Evolutionary conservation across 768 basidiomycete species (phyloP).

Genomic region (Boletus sp.): DNA sequence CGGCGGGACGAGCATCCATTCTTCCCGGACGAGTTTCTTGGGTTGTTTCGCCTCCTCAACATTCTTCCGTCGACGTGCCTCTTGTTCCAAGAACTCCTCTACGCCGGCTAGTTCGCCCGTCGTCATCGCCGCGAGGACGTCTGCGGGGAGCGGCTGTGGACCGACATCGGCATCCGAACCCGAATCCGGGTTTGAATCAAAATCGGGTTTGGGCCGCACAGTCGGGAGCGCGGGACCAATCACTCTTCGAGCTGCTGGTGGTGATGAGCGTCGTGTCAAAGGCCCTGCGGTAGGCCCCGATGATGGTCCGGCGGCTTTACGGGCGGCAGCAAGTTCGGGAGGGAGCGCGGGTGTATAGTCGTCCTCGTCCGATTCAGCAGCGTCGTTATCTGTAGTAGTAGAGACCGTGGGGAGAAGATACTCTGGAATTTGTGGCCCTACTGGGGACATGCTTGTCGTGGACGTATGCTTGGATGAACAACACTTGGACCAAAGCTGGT

Average conservation of each 20-base stretch:
- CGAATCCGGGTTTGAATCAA: conserved; percentile 46
- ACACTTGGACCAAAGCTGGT: not conserved
- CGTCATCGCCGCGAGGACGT: conserved; percentile 23
- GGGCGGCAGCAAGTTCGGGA: conserved; percentile 57
- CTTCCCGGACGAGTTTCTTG: conserved; percentile 78
- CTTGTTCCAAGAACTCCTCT: conserved; percentile 78
- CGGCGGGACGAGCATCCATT: conserved; percentile 98
- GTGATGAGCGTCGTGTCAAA: conserved; percentile 14
- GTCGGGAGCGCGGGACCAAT: conserved; percentile 55
- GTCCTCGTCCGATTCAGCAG: conserved; percentile 47
- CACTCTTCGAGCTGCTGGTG: conserved; percentile 31
- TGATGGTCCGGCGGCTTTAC: conserved; percentile 32
- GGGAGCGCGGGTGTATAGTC: conserved; percentile 73
- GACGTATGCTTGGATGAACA: not conserved
- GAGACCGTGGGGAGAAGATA: conserved; percentile 36
- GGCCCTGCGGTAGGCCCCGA: conserved; percentile 19
- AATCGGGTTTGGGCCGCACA: conserved; percentile 28
- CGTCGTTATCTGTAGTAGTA: conserved; percentile 22
- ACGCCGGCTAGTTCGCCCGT: conserved; percentile 59
- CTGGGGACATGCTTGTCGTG: conserved; percentile 40
- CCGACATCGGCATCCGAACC: conserved; percentile 81
- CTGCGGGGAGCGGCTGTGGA: conserved; percentile 67
- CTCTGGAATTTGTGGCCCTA: conserved; percentile 57
- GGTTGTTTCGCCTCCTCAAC: conserved; percentile 79
- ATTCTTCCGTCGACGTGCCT: conserved; percentile 70